These are phyloP conservation scores for Fraxinus floribunda DNA, from an alignment of 305 asterid species.

Conservation along the genomic window DNA sequence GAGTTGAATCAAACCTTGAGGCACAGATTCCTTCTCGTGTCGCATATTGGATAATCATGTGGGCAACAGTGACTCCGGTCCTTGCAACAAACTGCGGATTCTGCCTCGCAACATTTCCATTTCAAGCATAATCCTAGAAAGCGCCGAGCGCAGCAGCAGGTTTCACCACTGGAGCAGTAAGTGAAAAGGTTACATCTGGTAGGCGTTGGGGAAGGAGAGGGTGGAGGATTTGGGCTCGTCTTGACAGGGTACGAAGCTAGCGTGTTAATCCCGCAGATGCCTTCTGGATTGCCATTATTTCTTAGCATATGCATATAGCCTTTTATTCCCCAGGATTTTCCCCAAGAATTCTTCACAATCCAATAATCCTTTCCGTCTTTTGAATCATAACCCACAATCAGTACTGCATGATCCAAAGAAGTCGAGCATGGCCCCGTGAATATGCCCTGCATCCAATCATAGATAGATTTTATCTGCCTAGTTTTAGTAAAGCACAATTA, in stretches of 20 bases:
- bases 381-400: slow-evolving; percentile 84
- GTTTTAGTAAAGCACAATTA: not conserved
- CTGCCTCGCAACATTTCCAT: slow-evolving; percentile 74
- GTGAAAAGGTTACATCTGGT: slow-evolving; percentile 55
- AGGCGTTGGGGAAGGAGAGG: slow-evolving; percentile 70
- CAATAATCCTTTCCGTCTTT: slow-evolving; percentile 74
- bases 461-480: not conserved
- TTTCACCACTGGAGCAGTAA: slow-evolving; percentile 62
- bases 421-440: slow-evolving; percentile 89
- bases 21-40: slow-evolving; percentile 32
- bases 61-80: slow-evolving; percentile 76
- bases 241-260: slow-evolving; percentile 87
- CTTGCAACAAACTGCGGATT: slow-evolving; percentile 71
- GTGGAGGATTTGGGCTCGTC: slow-evolving; percentile 81
- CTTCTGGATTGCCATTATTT: slow-evolving; percentile 47
- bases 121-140: slow-evolving; percentile 70
- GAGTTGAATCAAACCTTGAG: slow-evolving; percentile 50
- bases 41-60: slow-evolving; percentile 71
- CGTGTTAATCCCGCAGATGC: slow-evolving; percentile 78
- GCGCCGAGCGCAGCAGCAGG: slow-evolving; percentile 72
- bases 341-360: slow-evolving; percentile 95
- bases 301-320: slow-evolving; percentile 75
- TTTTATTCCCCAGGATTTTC: slow-evolving; percentile 69
- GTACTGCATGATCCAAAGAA: slow-evolving; percentile 76
- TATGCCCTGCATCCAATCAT: slow-evolving; percentile 56